Conservation (phyloP, 2,329 filamentous ascomycete genomes). For the Claviceps purpurea region DNA sequence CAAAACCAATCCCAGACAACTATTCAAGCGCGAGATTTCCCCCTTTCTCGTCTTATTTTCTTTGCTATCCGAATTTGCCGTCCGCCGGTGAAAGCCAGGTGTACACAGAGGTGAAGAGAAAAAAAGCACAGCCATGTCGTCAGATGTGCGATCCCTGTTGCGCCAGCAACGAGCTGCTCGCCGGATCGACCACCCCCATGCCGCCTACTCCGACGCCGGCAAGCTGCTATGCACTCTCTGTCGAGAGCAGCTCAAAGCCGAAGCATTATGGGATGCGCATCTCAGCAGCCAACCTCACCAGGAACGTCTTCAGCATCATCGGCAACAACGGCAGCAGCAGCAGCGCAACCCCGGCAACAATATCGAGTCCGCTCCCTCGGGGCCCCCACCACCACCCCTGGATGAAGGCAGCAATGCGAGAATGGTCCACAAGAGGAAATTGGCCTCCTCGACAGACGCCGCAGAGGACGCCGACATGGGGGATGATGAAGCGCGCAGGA, state of each 20-base stretch:
- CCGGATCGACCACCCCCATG: constrained; percentile 56
- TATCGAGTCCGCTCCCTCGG: constrained; percentile 7
- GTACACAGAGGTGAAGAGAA: neutral
- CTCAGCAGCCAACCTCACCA: constrained; percentile 32
- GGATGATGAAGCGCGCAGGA: constrained; percentile 22
- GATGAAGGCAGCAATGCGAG: constrained; percentile 6
- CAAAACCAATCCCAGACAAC: no score
- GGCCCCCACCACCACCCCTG: neutral
- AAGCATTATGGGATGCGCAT: constrained; percentile 55
- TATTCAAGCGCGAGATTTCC: no score
- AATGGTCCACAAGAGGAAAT: constrained; percentile 20
- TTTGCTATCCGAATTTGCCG: no score
- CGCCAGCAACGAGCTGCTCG: constrained; percentile 65
- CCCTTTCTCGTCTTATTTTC: no score
- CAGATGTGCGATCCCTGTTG: constrained; percentile 63
- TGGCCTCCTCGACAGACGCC: constrained; percentile 13
- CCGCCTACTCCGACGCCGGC: constrained; percentile 53
- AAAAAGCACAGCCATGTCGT: constrained; percentile 39
- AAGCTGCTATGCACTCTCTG: constrained; percentile 57
- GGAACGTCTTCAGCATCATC: constrained; percentile 12
- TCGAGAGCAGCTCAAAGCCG: constrained; percentile 49
- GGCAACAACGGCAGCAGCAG: constrained; percentile 11
- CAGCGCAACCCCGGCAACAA: constrained; percentile 2
- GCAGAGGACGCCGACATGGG: constrained; percentile 23
- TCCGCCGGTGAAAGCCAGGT: neutral